Conservation (phyloP, 768 basidiomycete genomes). For the Naganishia randhawae region DNA sequence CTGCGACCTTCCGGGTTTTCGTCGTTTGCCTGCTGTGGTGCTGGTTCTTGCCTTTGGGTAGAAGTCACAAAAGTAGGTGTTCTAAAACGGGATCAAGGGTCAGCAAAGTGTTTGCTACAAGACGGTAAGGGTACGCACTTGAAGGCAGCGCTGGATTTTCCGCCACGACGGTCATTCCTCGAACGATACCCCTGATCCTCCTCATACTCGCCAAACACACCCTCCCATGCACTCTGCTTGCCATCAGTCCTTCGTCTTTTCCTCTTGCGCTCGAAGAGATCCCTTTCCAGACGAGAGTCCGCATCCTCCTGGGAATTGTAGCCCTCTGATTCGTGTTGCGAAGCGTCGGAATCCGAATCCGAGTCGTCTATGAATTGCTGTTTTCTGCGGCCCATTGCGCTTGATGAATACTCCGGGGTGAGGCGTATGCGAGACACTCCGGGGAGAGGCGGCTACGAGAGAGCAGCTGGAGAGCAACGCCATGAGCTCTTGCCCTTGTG, state of each 20-base stretch:
- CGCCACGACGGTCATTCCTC: slow-evolving; percentile 27
- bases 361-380: slow-evolving; percentile 20
- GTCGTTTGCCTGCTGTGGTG: slow-evolving; percentile 2
- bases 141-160: slow-evolving; percentile 32
- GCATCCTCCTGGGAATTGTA: slow-evolving; percentile 47
- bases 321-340: slow-evolving; percentile 24
- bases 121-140: slow-evolving; percentile 11
- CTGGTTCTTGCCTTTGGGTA: slow-evolving; percentile 20
- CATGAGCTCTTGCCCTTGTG: no score
- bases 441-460: no score
- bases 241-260: slow-evolving; percentile 32
- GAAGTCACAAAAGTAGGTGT: slow-evolving; percentile 41
- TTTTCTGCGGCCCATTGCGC: slow-evolving; percentile 15
- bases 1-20: slow-evolving; percentile 33
- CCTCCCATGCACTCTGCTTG: slow-evolving; percentile 48
- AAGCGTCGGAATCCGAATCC: slow-evolving; percentile 30
- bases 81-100: slow-evolving; percentile 31
- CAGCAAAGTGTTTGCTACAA: not conserved
- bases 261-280: slow-evolving; percentile 42
- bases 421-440: not conserved
- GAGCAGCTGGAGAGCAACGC: no score
- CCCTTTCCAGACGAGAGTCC: slow-evolving; percentile 42
- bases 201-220: slow-evolving; percentile 47
- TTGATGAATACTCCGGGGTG: not conserved
- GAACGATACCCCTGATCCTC: slow-evolving; percentile 36